Evolutionary conservation across 805 yeast genomes (phyloP), one percentile per base, ranked within the genome.

Genomic region (Barnettozyma californica): DNA sequence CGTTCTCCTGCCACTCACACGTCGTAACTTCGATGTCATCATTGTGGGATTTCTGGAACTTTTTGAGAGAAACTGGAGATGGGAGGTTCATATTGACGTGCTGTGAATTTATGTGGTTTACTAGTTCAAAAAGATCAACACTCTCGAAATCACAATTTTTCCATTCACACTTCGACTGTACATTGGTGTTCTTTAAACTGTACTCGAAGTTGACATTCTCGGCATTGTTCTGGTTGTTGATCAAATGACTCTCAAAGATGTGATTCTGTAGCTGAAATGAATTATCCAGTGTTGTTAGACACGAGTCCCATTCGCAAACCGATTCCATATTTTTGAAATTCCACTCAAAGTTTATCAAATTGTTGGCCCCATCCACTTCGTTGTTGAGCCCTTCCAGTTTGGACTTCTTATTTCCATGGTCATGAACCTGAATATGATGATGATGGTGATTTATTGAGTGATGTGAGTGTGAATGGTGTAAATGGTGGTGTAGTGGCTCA

Each of bases 221-320:
- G n/a, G 52, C 43, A 51, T 43, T 40, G 19, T 54, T 40, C 46
- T 59, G 59, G 7, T 63, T 63, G 2, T 64, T 58, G 14, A 67
- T 56, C 8, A 78, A 58, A 59, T 78, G 83, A 37, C 71, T 76
- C 44, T 72, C 73, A 35, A 73, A 67, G 20, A 83, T 56, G 60
- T 84, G 90, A 39, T 71, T 68, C 49, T 77, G 79, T 31, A 80
- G 56, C 21, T 70, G 70, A 4, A 67, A 51, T 8, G 72, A 53
- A 29, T 68, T 69, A 27, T 68, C 64, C 40, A 76, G 68, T 25
- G 57, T 59, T 41, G 71, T 69, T 10, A 64, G 62, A 61, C 95
- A 87, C 48, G 77, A 71, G 43, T 79, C 80, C 95, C 95, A 87
- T 60, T 80, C 76, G 64, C 95, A 87, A 39, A 65, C 39, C 57